Evolutionary conservation across 345 rosid species (phyloP), one percentile per base, ranked within the genome.

Genomic region (Angophora floribunda): DNA sequence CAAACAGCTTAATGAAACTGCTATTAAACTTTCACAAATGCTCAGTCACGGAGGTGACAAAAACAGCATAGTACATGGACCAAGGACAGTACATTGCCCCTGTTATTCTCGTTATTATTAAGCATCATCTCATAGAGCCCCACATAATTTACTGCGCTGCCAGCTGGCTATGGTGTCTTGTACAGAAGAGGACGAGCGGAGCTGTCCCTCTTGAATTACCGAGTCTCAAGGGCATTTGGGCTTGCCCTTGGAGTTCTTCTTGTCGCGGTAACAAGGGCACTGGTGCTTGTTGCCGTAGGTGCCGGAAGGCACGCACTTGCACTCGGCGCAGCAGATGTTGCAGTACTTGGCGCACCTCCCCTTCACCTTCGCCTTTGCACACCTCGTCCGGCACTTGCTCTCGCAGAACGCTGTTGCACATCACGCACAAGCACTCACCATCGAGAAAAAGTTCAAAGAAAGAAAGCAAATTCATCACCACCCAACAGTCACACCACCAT

Each of bases 291-390:
- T 90, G 50, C 93, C 91, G n/a, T 89, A 89, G 45, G 94, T 93
- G 87, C 94, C 93, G 70, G 94, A 93, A 51, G 95, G 95, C 47
- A 94, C 95, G 89, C 95, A 94, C 87, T 90, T 89, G 93, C 95
- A 94, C 89, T 89, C 85, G 44, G n/a, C 85, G 79, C 95, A 94
- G 87, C 95, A 94, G 28, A 93, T 89, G 53, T 90, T 91, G 85
- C 95, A 94, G 87, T 92, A 92, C 85, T 93, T 94, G 85, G 90
- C 52, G 90, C 95, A 93, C 87, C 94, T 79, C 36, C 88, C 86
- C 87, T 52, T 44, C 41, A 86, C 53, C n/a, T 93, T 91, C 7
- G 94, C 94, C 87, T 89, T 87, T 6, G 82, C 91, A 84, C 95
- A 94, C 89, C 95, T 92, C 55, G 16, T 86, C 79, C 53, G 79